Base-by-base conservation (phyloP, 2,329 filamentous ascomycete species). In the Dactylellina drechsleri region DNA sequence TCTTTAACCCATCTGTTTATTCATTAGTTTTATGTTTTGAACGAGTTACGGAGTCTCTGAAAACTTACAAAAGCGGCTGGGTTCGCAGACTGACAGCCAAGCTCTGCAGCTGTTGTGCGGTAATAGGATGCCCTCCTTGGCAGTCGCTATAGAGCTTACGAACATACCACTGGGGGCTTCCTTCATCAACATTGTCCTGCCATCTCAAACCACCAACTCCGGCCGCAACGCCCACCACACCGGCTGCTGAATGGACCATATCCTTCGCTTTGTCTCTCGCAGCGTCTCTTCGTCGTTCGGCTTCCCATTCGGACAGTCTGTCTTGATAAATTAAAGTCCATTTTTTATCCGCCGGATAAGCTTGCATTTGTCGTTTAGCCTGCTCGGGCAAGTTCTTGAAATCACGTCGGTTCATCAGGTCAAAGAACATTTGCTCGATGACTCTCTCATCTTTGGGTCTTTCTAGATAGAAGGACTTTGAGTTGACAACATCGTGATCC, bases 321-420 rank as follows among this genome's bases (percentile, higher is more conserved):
- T 99, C 95, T 83, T 99, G 94, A 81, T 98, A 91, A 60, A 99
- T 91, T 73, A 99, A 84, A 0, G 93, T 97, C 95, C 95, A 99
- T 83, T 98, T 99, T 85, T 98, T 98, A 77, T 90, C 88, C 7
- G 95, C 88, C 13, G 93, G 92, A 81, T 99, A 98, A 43, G 93
- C 93, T 83, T 95, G 88, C 94, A 99, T 98, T 84, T 98, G 95
- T 76, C 94, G 87, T 78, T 91, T 89, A 31, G 95, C 95, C 83
- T 97, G 92, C 80, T 99, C 95, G 4, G 95, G 95, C 77, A 99
- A 85, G 82, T 96, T 96, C 83, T 97, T 95, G 92, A 93, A 98
- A 77, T 94, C 95, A 83, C 95, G 89, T 83, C 97, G 97, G 80
- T 96, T 92, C 95, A 99, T 98, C 77, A 99, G 84, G 61, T 92